Base-by-base conservation (phyloP, 2,329 filamentous ascomycete genomes). In the Claviceps sp. region DNA sequence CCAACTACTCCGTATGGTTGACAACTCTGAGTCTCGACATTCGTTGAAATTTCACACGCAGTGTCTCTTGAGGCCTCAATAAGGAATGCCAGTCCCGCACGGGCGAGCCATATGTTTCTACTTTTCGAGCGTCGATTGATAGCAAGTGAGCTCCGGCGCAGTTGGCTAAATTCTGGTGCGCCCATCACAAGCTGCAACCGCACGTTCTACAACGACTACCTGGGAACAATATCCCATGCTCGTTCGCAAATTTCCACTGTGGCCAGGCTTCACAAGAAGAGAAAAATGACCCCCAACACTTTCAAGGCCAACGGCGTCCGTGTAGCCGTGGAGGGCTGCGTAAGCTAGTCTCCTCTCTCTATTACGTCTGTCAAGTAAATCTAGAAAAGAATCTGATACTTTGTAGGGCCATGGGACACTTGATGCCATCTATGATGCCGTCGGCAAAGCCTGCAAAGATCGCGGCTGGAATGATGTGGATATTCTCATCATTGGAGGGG, bases 401-500 rank as follows among this genome's bases (percentile, higher is more conserved):
- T 26, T 5, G 26, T 30, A 37, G 87, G 91, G 91, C 54, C 93
- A 98, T 70, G 93, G 93, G 57, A 88, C 84, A 1, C 79, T 98
- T 50, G 79, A 97, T 65, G 86, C 88, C 53, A 97, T 98, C 59
- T 98, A 97, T 67, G 80, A 85, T 1, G 84, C 87, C 1, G 79
- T 95, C 26, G 72, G 77, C 42, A 75, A 79, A 56, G 77, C 88
- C 9, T 87, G 84, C 66, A 72, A 80, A 57, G 72, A 77, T 46
- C 85, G 86, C 60, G 78, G 78, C 24, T 96, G 91, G 90, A 75
- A 85, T 57, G 80, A 78, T 37, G 81, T 97, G 34, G 93, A 98
- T 65, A 70, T 96, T 11, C 71, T 98, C 58, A 94, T 98, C 62
- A 95, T 98, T 60, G 88, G 91, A 52, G 93, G 93, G 30, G 93